Evolutionary conservation across 768 basidiomycete species (phyloP).

Genomic region (Pleurotus ostreatus): DNA sequence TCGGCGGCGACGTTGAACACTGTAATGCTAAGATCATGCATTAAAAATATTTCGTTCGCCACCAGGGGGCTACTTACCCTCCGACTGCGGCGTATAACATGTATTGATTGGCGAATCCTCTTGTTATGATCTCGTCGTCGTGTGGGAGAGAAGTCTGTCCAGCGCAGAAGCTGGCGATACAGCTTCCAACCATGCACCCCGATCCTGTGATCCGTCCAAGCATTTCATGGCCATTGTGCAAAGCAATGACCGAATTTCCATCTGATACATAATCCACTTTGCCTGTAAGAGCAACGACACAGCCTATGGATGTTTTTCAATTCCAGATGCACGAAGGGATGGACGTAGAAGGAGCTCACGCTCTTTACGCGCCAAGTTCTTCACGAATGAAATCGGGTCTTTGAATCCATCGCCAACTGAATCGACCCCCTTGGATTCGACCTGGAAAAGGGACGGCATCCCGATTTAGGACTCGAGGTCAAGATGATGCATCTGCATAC

Average conservation of each 20-base stretch:
- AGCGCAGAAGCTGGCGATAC: conserved; percentile 78
- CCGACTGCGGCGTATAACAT: conserved; percentile 74
- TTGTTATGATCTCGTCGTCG: conserved; percentile 26
- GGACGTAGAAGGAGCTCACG: conserved; percentile 39
- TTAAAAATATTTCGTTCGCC: background rate
- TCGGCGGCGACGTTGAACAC: conserved; percentile 63
- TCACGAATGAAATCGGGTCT: conserved; percentile 70
- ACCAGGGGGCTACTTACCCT: conserved; percentile 48
- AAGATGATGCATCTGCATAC: conserved; percentile 28
- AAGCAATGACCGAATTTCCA: conserved; percentile 60
- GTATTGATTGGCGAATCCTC: conserved; percentile 64
- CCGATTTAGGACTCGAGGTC: background rate
- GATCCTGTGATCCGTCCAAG: conserved; percentile 86
- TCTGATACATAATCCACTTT: conserved; percentile 81
- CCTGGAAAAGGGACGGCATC: conserved; percentile 32
- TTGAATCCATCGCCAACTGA: conserved; percentile 74
- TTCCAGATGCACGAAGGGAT: background rate
- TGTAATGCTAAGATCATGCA: conserved; percentile 36
- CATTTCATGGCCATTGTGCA: conserved; percentile 70
- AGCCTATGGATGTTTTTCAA: conserved; percentile 43
- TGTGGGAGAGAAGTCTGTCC: conserved; percentile 44
- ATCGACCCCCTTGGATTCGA: conserved; percentile 80
- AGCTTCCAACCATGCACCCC: conserved; percentile 80
- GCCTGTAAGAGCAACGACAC: conserved; percentile 80
- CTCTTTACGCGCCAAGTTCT: conserved; percentile 65